phyloP scores from a whole-genome alignment of 2,329 filamentous ascomycete species.

The Ophiognomonia clavigignenti-juglandacearum region DNA sequence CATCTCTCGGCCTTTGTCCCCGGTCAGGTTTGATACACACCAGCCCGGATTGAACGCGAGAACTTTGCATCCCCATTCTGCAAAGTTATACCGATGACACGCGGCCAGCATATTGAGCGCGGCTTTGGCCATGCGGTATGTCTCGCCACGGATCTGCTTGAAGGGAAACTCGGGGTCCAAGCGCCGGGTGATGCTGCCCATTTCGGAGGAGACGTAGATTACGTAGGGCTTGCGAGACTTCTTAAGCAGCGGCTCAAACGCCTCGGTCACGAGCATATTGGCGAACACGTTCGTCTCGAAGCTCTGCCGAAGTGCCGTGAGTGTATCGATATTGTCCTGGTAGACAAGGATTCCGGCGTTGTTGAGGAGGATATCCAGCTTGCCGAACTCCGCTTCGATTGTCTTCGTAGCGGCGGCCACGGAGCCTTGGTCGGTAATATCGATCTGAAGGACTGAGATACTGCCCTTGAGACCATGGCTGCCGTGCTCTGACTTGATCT shows the following conservation, averaged over 20 bases:
- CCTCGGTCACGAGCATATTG: constrained; percentile 15
- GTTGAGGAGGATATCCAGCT: constrained; percentile 54
- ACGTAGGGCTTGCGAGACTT: constrained; percentile 25
- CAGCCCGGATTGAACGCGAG: constrained; percentile 30
- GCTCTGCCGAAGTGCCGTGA: background rate
- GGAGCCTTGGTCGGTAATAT: constrained; percentile 55
- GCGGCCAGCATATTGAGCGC: constrained; percentile 32
- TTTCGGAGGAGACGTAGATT: constrained; percentile 28
- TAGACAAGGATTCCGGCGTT: constrained; percentile 38
- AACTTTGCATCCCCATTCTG: constrained; percentile 26
- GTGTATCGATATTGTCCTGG: background rate
- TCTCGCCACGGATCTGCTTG: constrained; percentile 17
- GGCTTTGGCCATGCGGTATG: constrained; percentile 32
- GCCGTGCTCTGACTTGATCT: background rate
- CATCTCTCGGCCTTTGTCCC: constrained; percentile 22
- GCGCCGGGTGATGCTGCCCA: constrained; percentile 27
- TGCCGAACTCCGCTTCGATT: constrained; percentile 40
- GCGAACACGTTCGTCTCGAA: constrained; percentile 3
- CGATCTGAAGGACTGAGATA: constrained; percentile 37
- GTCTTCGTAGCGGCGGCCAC: constrained; percentile 48
- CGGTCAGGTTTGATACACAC: constrained; percentile 28
- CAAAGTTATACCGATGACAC: constrained; percentile 23
- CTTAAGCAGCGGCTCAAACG: constrained; percentile 26
- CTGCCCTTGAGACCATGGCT: background rate
- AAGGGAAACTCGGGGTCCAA: constrained; percentile 18